Conservation (phyloP, 2,329 filamentous ascomycete species). For the Byssoonygena ceratinophila region DNA sequence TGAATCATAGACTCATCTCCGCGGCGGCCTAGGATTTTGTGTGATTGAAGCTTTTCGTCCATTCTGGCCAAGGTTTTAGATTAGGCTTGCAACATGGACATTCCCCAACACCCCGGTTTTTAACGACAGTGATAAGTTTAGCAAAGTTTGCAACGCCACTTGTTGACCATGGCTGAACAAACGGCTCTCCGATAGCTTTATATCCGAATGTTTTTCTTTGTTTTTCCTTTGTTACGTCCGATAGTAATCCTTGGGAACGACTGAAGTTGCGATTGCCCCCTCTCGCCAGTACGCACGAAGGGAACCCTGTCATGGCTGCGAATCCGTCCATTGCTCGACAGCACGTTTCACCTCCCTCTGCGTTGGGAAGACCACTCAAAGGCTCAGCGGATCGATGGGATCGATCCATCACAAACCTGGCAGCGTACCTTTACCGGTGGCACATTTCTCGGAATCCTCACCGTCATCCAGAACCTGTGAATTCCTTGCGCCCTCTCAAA, state of each 20-base stretch:
- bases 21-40: too few species aligned
- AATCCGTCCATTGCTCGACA: not conserved
- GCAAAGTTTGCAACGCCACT: not conserved
- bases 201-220: not conserved
- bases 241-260: not conserved
- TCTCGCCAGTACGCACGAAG: not conserved
- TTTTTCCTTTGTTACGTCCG: not conserved
- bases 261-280: not conserved
- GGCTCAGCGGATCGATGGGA: not conserved
- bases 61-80: not conserved
- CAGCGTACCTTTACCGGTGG: not conserved
- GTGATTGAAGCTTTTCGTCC: too few species aligned
- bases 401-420: not conserved
- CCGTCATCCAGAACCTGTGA: not conserved
- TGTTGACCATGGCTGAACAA: not conserved
- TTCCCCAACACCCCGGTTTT: not conserved
- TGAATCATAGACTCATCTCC: not conserved
- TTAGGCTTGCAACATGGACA: not conserved
- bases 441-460: not conserved
- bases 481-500: conserved; percentile 35
- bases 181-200: not conserved
- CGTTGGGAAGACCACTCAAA: not conserved
- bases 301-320: not conserved
- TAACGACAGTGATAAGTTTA: not conserved
- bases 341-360: not conserved